Conservation (phyloP, 176 grass and related monocot genomes). For the Oryza coarctata region DNA sequence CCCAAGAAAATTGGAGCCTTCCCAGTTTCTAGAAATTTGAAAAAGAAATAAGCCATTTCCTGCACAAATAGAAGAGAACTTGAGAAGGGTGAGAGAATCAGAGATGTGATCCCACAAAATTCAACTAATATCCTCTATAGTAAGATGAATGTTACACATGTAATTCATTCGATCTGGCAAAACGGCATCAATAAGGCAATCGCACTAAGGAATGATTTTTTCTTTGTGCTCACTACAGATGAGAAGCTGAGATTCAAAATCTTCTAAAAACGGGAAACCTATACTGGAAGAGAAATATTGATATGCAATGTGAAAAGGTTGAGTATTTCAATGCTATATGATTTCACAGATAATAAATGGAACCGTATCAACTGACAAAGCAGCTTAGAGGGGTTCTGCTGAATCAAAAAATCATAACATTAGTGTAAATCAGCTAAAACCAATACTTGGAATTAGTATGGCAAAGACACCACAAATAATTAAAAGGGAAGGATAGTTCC, state of each 20-base stretch:
- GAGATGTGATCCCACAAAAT: neutral
- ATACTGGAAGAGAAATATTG: slow-evolving; percentile 20
- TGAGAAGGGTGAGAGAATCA: neutral
- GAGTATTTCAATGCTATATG: slow-evolving; percentile 6
- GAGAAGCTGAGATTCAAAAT: slow-evolving; percentile 23
- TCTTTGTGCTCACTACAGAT: slow-evolving; percentile 1
- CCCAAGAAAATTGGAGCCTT: slow-evolving; percentile 83
- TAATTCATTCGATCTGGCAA: slow-evolving; percentile 1
- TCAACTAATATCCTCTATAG: neutral
- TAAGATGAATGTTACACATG: neutral
- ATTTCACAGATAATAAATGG: neutral
- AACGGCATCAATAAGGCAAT: slow-evolving; percentile 4
- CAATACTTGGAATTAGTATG: slow-evolving; percentile 10
- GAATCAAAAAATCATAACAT: neutral
- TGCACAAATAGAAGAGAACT: slow-evolving; percentile 40
- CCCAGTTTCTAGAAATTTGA: slow-evolving; percentile 62
- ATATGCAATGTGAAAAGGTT: neutral
- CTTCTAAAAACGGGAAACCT: neutral
- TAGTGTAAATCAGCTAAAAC: slow-evolving; percentile 8
- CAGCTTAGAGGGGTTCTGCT: neutral
- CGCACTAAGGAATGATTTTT: neutral
- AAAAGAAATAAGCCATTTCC: slow-evolving; percentile 97
- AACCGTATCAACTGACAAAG: neutral
- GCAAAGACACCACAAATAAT: neutral
- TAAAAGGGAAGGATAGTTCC: neutral